Percentiles rank a stretch among this genome's conserved stretches.
Evolutionary conservation across 1,284 basidiomycete species (phyloP).

Genomic region (Mycosarcoma maydis): DNA sequence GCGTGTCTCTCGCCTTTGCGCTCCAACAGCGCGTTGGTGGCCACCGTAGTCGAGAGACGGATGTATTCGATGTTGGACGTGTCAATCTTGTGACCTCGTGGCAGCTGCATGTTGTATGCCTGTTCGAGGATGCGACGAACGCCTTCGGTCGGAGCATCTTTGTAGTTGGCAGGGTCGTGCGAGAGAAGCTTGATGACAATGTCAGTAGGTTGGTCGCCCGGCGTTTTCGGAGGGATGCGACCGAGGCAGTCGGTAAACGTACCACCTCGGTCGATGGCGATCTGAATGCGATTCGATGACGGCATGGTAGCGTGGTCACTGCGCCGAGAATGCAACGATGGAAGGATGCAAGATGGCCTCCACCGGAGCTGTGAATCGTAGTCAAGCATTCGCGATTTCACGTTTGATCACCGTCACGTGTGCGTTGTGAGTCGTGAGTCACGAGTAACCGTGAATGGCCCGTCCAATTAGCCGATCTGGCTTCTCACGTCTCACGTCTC

Average conservation of each 20-base stretch:
- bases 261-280: conserved; percentile 65
- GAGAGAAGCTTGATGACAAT: conserved; percentile 68
- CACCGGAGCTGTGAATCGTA: too few relatives aligned
- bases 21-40: conserved; percentile 93
- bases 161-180: conserved; percentile 77
- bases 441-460: too few relatives aligned
- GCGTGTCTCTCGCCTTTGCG: conserved; percentile 92
- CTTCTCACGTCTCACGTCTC: too few relatives aligned
- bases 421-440: conserved; percentile 3
- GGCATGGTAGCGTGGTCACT: neutral
- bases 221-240: conserved; percentile 31
- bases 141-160: conserved; percentile 92
- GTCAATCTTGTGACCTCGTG: conserved; percentile 75
- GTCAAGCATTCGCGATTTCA: too few relatives aligned
- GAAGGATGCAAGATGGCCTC: conserved; percentile 2
- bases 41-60: conserved; percentile 91
- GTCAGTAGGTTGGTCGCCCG: conserved; percentile 49
- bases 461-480: conserved; percentile 15
- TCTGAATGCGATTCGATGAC: conserved; percentile 37
- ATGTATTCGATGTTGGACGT: conserved; percentile 92
- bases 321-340: neutral
- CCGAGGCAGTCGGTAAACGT: conserved; percentile 65
- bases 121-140: conserved; percentile 88
- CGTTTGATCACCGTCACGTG: too few relatives aligned
- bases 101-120: conserved; percentile 76